A percentile compares a stretch with the other conserved stretches of the same genome.
phyloP scores from a whole-genome alignment of 495 filamentous ascomycete genomes.

The Hypoxylon cercidicola region DNA sequence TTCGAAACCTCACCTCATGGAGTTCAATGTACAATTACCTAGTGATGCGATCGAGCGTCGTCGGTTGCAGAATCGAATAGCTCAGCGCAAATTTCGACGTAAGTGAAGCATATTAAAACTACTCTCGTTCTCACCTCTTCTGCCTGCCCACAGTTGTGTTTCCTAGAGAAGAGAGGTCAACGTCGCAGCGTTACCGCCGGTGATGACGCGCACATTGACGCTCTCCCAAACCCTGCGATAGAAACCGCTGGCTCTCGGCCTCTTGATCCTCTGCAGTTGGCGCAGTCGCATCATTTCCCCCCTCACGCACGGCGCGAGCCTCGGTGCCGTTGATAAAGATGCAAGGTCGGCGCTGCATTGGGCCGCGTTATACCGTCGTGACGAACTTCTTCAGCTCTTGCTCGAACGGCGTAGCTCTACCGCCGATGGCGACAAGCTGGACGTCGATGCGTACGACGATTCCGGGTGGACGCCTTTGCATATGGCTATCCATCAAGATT shows the following conservation, averaged over 20 bases:
- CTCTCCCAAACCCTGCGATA: background rate
- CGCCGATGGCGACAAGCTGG: background rate
- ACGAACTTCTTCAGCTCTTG: conserved; percentile 27
- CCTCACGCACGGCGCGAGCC: conserved; percentile 12
- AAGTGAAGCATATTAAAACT: conserved; percentile 28
- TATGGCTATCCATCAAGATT: conserved; percentile 33
- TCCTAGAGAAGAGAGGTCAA: conserved; percentile 23
- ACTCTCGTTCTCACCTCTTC: background rate
- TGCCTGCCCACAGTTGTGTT: conserved; percentile 9
- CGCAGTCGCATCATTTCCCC: background rate
- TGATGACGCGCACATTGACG: background rate
- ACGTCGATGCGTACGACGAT: conserved; percentile 41
- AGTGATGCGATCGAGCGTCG: conserved; percentile 67
- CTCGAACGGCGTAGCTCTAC: conserved; percentile 19
- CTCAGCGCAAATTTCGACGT: conserved; percentile 92
- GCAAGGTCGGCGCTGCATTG: conserved; percentile 40
- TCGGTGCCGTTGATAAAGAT: conserved; percentile 15
- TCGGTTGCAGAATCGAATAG: conserved; percentile 93
- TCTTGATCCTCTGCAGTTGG: background rate
- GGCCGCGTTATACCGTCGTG: conserved; percentile 37
- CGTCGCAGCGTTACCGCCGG: background rate
- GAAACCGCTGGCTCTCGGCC: background rate
- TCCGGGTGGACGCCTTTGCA: conserved; percentile 42
- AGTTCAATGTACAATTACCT: conserved; percentile 19
- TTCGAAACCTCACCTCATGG: background rate